Evolutionary conservation across 108 stramenopile genomes (phyloP).

Genomic region (Conticribra weissflogii): DNA sequence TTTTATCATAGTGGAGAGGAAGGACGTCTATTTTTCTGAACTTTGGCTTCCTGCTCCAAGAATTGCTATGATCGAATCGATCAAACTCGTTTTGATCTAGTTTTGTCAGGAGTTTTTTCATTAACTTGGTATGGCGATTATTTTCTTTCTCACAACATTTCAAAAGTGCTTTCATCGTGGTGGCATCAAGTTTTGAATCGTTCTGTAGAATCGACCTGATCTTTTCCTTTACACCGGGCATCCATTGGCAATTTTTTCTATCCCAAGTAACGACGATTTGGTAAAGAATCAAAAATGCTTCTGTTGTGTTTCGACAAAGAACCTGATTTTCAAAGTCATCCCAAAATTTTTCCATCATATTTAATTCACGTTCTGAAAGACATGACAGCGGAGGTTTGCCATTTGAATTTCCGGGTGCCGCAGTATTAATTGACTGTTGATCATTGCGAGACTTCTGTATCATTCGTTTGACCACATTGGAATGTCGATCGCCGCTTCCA

Average conservation of each 20-base stretch:
- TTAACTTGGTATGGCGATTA: conserved; percentile 12
- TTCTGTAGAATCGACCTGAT: too few relatives aligned
- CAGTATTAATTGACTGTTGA: not conserved
- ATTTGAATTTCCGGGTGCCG: not conserved
- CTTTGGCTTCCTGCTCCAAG: conserved; percentile 4
- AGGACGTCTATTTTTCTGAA: conserved; percentile 2
- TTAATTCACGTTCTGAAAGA: conserved; percentile 1
- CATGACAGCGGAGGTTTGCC: too few relatives aligned
- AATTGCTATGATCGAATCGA: not conserved
- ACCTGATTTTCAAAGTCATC: conserved; percentile 14
- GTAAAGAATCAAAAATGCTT: conserved; percentile 16
- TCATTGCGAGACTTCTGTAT: conserved; percentile 15
- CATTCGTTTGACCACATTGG: conserved; percentile 39
- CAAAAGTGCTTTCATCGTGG: conserved; percentile 11
- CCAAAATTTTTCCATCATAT: conserved; percentile 22
- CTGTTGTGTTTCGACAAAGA: not conserved
- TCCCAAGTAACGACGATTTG: conserved; percentile 26
- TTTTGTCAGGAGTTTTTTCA: conserved; percentile 26
- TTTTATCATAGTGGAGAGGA: conserved; percentile 1
- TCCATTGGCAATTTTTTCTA: conserved; percentile 18
- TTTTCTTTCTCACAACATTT: not conserved
- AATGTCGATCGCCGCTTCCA: conserved; percentile 42
- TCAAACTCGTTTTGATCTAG: not conserved
- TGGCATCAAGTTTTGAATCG: not conserved
- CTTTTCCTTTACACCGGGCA: conserved; percentile 13